phyloP scores from a whole-genome alignment of 768 basidiomycete species.

The Gymnopilus dilepis region DNA sequence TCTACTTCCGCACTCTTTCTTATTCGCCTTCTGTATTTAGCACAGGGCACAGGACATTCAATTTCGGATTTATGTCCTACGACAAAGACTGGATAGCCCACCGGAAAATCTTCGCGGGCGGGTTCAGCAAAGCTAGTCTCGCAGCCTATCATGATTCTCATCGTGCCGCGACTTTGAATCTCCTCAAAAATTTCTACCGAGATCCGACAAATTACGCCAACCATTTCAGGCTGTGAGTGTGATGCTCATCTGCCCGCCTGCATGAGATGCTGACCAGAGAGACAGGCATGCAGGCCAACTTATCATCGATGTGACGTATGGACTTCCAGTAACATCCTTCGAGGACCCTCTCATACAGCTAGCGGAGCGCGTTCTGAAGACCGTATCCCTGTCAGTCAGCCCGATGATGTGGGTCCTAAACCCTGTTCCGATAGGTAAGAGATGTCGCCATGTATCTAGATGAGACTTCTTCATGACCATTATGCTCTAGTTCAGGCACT shows the following conservation, averaged over 20 bases:
- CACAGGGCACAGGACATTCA: slow-evolving; percentile 7
- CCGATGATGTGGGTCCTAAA: slow-evolving; percentile 5
- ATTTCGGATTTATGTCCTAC: slow-evolving; percentile 12
- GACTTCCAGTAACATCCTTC: background rate
- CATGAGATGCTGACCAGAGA: too few species aligned
- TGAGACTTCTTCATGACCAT: too few species aligned
- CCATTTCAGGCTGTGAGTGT: slow-evolving; percentile 5
- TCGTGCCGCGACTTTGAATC: background rate
- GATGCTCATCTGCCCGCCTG: too few species aligned
- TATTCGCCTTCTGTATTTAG: background rate
- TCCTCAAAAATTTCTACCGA: slow-evolving; percentile 2
- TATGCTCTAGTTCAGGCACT: background rate
- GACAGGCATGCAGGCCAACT: slow-evolving; percentile 6
- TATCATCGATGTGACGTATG: slow-evolving; percentile 8
- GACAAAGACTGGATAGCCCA: slow-evolving; percentile 5
- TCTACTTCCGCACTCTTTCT: background rate
- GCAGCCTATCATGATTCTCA: slow-evolving; percentile 9
- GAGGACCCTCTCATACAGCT: slow-evolving; percentile 4
- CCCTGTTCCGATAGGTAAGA: background rate
- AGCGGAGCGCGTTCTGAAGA: slow-evolving; percentile 4
- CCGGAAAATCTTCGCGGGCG: slow-evolving; percentile 4
- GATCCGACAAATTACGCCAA: slow-evolving; percentile 2
- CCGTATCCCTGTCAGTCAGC: background rate
- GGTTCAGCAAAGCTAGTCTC: background rate
- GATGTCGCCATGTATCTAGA: too few species aligned